Percentiles rank a stretch among this genome's conserved stretches.
Evolutionary conservation across 139 green algal genomes (phyloP).

Genomic region (Micractinium sp.): DNA sequence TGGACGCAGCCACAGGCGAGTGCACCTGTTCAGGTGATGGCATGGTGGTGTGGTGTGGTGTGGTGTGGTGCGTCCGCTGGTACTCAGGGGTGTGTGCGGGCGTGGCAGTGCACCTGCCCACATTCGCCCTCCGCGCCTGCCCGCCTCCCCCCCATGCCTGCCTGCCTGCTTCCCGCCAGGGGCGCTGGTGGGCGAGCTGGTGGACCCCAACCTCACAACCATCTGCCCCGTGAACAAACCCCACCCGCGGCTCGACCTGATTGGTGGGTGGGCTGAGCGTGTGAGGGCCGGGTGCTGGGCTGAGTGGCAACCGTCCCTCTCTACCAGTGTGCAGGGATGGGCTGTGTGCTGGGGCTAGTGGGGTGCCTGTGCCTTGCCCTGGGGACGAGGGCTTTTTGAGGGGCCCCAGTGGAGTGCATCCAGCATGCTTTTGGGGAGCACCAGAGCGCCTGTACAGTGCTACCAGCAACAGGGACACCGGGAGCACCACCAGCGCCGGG

Average conservation of each 20-base stretch:
- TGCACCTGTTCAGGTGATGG: not conserved
- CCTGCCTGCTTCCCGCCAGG: constrained; percentile 21
- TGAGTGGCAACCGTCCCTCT: too few relatives aligned
- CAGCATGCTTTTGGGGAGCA: too few relatives aligned
- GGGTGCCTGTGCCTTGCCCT: too few relatives aligned
- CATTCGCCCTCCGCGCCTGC: not conserved
- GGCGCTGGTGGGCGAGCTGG: constrained; percentile 60
- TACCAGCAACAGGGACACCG: constrained; percentile 24
- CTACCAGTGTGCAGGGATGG: too few relatives aligned
- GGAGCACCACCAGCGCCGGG: constrained; percentile 44
- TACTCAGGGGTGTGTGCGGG: not conserved
- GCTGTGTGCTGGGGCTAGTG: too few relatives aligned
- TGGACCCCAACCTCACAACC: constrained; percentile 83
- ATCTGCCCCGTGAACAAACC: constrained; percentile 89
- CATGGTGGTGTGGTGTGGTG: not conserved
- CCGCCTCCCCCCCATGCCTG: too few relatives aligned
- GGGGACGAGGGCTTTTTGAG: too few relatives aligned
- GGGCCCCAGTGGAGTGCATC: too few relatives aligned
- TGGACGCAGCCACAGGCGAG: constrained; percentile 51
- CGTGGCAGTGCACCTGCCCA: not conserved
- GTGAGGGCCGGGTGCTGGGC: not conserved
- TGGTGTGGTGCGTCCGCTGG: not conserved
- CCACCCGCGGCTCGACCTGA: constrained; percentile 78
- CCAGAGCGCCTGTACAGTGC: not conserved
- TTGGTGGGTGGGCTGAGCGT: constrained; percentile 36